Evolutionary conservation across 768 basidiomycete genomes (phyloP).

Genomic region (Lactarius pseudohatsudake): DNA sequence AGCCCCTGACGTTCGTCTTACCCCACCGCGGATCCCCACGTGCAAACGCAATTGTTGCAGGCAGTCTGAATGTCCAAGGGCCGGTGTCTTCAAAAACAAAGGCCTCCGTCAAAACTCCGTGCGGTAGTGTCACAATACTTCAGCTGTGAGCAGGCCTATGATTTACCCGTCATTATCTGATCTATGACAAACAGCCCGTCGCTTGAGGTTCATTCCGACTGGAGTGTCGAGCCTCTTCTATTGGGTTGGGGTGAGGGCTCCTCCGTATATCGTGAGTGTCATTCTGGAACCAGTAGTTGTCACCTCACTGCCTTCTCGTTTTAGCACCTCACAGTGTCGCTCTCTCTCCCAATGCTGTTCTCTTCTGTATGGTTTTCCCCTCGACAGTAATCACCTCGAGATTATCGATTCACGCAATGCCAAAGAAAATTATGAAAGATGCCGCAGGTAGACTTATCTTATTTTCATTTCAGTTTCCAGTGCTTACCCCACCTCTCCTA

Average conservation of each 20-base stretch:
- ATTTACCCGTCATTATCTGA: background rate
- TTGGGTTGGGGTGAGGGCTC: conserved; percentile 24
- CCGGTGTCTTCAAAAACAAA: conserved; percentile 12
- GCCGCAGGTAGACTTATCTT: conserved; percentile 20
- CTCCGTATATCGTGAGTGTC: conserved; percentile 16
- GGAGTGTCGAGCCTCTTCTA: conserved; percentile 21
- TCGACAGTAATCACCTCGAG: conserved; percentile 17
- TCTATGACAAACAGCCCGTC: conserved; percentile 4
- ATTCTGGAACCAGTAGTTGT: background rate
- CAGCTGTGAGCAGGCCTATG: conserved; percentile 15
- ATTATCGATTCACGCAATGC: conserved; percentile 24
- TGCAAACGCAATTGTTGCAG: conserved; percentile 21
- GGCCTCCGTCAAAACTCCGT: conserved; percentile 5
- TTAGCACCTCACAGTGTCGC: conserved; percentile 59
- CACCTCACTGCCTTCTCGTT: background rate
- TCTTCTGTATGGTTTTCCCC: conserved; percentile 53
- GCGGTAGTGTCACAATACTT: conserved; percentile 16
- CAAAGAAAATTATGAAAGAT: conserved; percentile 2
- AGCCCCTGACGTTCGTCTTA: conserved; percentile 24
- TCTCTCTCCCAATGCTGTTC: conserved; percentile 57
- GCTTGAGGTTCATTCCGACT: conserved; percentile 21
- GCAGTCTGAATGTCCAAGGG: conserved; percentile 17
- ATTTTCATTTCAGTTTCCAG: conserved; percentile 10
- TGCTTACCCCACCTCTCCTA: conserved; percentile 12
- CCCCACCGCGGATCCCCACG: conserved; percentile 19